These are phyloP conservation scores for Kwoniella shandongensis DNA, from an alignment of 768 basidiomycete species.

Conservation along the genomic window DNA sequence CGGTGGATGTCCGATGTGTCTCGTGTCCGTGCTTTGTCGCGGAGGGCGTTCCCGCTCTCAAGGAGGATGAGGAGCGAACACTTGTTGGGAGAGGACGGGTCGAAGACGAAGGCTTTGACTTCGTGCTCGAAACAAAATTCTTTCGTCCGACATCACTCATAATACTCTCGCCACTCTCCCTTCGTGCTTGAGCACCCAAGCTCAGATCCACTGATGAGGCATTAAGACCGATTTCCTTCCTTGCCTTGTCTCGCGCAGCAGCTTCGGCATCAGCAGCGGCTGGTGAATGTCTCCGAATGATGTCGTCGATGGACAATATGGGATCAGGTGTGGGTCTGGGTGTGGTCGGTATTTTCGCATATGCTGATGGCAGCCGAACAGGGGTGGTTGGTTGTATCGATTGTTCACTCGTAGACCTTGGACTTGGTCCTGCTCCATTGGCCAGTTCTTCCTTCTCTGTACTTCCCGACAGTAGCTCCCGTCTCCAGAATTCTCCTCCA, in stretches of 20 bases:
- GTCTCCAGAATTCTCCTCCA: background rate
- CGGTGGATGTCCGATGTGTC: too few species aligned
- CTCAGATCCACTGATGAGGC: constrained; percentile 55
- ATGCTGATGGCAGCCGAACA: constrained; percentile 1
- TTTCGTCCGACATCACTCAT: background rate
- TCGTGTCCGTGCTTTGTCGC: too few species aligned
- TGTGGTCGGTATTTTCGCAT: constrained; percentile 6
- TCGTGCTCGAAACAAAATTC: constrained; percentile 2
- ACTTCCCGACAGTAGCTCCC: background rate
- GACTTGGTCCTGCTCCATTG: background rate
- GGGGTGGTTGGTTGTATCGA: constrained; percentile 11
- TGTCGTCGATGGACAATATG: constrained; percentile 49
- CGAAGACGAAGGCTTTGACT: background rate
- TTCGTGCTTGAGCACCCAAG: background rate
- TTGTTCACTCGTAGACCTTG: background rate
- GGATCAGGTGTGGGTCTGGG: too few species aligned
- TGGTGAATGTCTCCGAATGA: constrained; percentile 35
- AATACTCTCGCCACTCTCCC: background rate
- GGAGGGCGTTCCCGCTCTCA: too few species aligned
- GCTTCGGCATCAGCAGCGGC: constrained; percentile 16
- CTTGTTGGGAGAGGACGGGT: background rate
- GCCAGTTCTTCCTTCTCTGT: background rate
- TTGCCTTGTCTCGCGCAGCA: constrained; percentile 22
- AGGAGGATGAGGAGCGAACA: too few species aligned
- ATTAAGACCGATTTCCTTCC: constrained; percentile 20